Conservation (phyloP, 345 rosid genomes). For the Rhodamnia rubescens region DNA sequence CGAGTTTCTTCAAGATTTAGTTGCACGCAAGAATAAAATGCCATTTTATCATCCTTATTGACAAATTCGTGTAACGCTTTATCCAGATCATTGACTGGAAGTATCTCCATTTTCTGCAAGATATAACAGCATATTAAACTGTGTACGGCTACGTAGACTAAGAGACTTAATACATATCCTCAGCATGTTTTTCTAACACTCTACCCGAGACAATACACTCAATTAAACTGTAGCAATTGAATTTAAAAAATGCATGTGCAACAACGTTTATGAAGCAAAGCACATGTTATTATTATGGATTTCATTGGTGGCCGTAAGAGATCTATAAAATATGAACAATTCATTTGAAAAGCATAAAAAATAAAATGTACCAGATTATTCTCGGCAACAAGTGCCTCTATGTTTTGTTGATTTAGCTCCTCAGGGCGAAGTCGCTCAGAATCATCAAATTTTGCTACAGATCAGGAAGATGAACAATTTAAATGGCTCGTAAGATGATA, state of each 20-base stretch:
- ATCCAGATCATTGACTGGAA: constrained; percentile 93
- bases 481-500: not conserved
- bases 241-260: not conserved
- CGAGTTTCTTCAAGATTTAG: constrained; percentile 94
- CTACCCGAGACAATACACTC: not conserved
- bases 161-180: not conserved
- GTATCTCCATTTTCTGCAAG: constrained; percentile 95
- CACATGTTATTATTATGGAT: not conserved
- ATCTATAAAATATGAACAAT: not conserved
- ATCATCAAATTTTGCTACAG: constrained; percentile 62
- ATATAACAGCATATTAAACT: not conserved
- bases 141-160: not conserved
- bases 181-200: not conserved
- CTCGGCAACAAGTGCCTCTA: constrained; percentile 97
- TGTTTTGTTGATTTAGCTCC: constrained; percentile 94
- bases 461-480: not conserved
- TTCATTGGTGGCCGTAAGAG: not conserved
- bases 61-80: constrained; percentile 92
- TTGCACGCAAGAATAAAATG: constrained; percentile 76
- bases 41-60: constrained; percentile 90
- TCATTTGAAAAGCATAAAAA: not conserved
- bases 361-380: constrained; percentile 60
- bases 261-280: not conserved
- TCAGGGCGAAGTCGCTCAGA: constrained; percentile 94
- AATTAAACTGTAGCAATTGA: not conserved